Evolutionary conservation across 1,284 basidiomycete species (phyloP).

Genomic region (Cutaneotrichosporon dermatis): DNA sequence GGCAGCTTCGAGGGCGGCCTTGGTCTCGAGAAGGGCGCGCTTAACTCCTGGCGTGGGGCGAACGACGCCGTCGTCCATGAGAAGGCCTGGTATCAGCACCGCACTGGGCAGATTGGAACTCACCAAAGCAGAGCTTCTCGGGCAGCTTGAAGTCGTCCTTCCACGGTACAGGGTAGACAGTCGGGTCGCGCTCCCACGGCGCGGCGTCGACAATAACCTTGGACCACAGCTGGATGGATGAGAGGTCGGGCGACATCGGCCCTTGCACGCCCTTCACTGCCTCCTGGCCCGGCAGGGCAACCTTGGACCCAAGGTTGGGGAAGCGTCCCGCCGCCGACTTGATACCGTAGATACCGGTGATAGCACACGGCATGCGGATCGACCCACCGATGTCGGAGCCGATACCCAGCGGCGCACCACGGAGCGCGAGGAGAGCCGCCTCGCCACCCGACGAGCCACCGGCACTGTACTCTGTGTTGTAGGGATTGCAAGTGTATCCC

Average conservation of each 20-base stretch:
- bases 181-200: conserved; percentile 65
- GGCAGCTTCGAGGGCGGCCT: conserved; percentile 57
- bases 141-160: conserved; percentile 57
- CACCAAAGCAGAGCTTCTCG: conserved; percentile 51
- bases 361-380: conserved; percentile 45
- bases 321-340: conserved; percentile 16
- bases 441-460: conserved; percentile 49
- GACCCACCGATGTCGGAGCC: conserved; percentile 56
- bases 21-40: conserved; percentile 59
- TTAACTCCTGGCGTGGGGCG: conserved; percentile 64
- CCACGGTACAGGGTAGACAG: conserved; percentile 60
- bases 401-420: conserved; percentile 42
- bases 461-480: conserved; percentile 36
- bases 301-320: conserved; percentile 51
- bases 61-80: conserved; percentile 55
- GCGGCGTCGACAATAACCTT: conserved; percentile 49
- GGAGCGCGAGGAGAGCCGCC: conserved; percentile 46
- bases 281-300: conserved; percentile 63
- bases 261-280: conserved; percentile 64
- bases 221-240: conserved; percentile 59
- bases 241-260: conserved; percentile 58
- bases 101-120: neutral
- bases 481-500: conserved; percentile 43
- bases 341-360: conserved; percentile 17
- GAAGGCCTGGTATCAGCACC: conserved; percentile 50